Percentiles rank a stretch among this genome's conserved stretches.
These are phyloP conservation scores for Phytophthora brassicae DNA, from an alignment of 352 stramenopile species.

Conservation along the genomic window DNA sequence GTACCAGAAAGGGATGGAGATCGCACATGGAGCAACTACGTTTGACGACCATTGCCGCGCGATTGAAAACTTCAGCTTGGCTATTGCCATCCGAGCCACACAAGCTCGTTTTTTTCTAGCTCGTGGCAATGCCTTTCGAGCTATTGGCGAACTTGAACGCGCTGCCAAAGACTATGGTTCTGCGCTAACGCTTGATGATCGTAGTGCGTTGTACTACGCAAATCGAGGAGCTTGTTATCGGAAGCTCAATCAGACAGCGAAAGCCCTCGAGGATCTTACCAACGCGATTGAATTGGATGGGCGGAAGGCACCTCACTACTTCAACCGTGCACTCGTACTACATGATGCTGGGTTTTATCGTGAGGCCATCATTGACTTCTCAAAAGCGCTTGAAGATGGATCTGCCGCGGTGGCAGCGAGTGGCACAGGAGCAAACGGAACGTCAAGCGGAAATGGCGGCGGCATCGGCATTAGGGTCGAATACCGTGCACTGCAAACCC, in stretches of 20 bases:
- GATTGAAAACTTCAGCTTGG: slow-evolving; percentile 76
- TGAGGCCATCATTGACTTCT: slow-evolving; percentile 75
- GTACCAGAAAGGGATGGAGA: slow-evolving; percentile 77
- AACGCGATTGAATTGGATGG: slow-evolving; percentile 69
- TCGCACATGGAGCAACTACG: slow-evolving; percentile 52
- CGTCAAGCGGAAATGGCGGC: not conserved
- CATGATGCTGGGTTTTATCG: slow-evolving; percentile 64
- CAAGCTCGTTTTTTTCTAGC: slow-evolving; percentile 79
- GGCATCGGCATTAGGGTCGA: slow-evolving; percentile 58
- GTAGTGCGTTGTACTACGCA: slow-evolving; percentile 69
- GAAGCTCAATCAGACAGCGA: slow-evolving; percentile 61
- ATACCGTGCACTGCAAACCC: slow-evolving; percentile 67
- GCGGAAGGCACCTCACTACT: slow-evolving; percentile 73
- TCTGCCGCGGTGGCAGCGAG: slow-evolving; percentile 22
- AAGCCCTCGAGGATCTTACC: slow-evolving; percentile 72
- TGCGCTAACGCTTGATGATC: slow-evolving; percentile 66
- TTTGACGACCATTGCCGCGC: slow-evolving; percentile 69
- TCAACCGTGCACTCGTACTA: slow-evolving; percentile 74
- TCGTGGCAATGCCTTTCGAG: slow-evolving; percentile 69
- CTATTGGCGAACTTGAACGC: slow-evolving; percentile 68
- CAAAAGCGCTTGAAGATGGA: slow-evolving; percentile 71
- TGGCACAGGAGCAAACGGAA: not conserved
- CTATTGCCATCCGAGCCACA: slow-evolving; percentile 66
- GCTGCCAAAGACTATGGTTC: slow-evolving; percentile 61
- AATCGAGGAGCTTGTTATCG: slow-evolving; percentile 72